Evolutionary conservation across 768 basidiomycete species (phyloP).

Genomic region (Zangia roseola): DNA sequence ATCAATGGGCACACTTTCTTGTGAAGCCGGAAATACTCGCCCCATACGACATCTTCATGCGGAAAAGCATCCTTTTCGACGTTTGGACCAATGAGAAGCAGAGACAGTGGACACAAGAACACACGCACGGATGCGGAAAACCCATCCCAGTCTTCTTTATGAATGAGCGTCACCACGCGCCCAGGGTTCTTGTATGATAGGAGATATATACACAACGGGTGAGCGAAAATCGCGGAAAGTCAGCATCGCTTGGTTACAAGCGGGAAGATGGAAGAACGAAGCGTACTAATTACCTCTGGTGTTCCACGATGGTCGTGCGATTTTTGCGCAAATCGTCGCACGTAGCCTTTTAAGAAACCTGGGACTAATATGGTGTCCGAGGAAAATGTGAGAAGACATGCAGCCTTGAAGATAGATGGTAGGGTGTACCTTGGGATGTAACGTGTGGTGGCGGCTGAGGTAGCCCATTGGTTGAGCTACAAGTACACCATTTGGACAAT

Average conservation of each 20-base stretch:
- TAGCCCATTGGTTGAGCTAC: neutral
- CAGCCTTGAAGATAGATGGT: neutral
- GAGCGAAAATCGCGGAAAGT: neutral
- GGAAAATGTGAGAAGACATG: neutral
- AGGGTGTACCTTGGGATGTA: slow-evolving; percentile 52
- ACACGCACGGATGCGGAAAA: slow-evolving; percentile 63
- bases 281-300: slow-evolving; percentile 54
- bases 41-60: slow-evolving; percentile 55
- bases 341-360: slow-evolving; percentile 88
- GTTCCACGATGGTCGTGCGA: slow-evolving; percentile 95
- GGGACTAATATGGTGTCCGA: slow-evolving; percentile 43
- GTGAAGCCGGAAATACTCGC: slow-evolving; percentile 33
- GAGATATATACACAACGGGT: neutral
- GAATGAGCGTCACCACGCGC: slow-evolving; percentile 85
- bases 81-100: neutral
- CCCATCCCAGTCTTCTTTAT: slow-evolving; percentile 83
- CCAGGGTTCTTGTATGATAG: slow-evolving; percentile 64
- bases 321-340: slow-evolving; percentile 85
- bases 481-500: neutral
- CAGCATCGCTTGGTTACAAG: neutral
- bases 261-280: neutral
- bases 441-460: slow-evolving; percentile 81
- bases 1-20: neutral
- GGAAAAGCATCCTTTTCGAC: slow-evolving; percentile 31
- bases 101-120: neutral